phyloP scores from a whole-genome alignment of 164 flowering plant species.

The Pachysandra terminalis region DNA sequence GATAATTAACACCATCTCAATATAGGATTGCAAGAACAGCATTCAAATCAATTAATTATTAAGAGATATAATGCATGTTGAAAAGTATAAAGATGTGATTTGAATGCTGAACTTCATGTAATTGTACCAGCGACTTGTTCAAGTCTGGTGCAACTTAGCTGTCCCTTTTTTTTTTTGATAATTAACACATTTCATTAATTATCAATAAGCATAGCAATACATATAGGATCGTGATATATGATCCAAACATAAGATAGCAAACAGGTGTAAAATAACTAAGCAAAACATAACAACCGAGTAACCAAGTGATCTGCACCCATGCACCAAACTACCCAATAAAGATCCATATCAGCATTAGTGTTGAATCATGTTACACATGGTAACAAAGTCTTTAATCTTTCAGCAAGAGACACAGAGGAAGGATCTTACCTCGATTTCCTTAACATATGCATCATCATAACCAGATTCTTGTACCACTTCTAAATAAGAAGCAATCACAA shows the following conservation, averaged over 20 bases:
- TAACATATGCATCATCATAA: conserved; percentile 53
- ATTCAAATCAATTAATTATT: neutral
- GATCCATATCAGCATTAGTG: neutral
- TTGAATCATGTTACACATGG: neutral
- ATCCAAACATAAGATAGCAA: too few species aligned
- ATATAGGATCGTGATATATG: too few species aligned
- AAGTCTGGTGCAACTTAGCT: neutral
- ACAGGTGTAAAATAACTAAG: too few species aligned
- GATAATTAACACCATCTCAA: neutral
- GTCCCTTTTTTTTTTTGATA: too few species aligned
- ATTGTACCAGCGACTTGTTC: neutral
- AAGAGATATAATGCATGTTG: neutral
- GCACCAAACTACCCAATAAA: too few species aligned
- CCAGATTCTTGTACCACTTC: conserved; percentile 73
- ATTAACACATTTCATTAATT: too few species aligned
- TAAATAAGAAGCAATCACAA: conserved; percentile 79
- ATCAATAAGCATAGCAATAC: too few species aligned
- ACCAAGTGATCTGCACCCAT: too few species aligned
- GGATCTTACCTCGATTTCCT: conserved; percentile 77
- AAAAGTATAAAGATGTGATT: neutral
- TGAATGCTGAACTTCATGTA: neutral
- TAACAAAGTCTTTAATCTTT: neutral
- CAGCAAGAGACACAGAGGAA: neutral
- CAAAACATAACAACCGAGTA: too few species aligned
- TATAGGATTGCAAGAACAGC: neutral